A percentile compares a stretch with the other conserved stretches of the same genome.
Conservation (phyloP, 129 eudicot species). For the Escallonia rubra region DNA sequence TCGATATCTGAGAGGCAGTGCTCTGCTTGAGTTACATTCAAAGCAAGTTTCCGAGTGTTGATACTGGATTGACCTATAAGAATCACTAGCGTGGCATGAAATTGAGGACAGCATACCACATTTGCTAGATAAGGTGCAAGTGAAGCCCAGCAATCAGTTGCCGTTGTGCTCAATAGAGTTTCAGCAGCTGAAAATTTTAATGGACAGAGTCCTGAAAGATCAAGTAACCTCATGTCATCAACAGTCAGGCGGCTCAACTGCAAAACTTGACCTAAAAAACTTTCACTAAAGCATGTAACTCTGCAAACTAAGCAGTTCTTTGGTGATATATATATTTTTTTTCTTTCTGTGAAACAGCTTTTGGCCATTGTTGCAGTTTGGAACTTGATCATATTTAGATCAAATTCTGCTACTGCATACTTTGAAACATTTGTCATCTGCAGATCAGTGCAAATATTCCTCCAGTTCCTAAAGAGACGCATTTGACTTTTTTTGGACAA, state of each 20-base stretch:
- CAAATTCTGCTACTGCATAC: neutral
- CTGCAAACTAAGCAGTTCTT: too few relatives aligned
- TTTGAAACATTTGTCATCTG: too few relatives aligned
- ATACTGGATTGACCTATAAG: conserved; percentile 49
- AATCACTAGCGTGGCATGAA: conserved; percentile 43
- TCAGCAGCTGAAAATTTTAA: conserved; percentile 44
- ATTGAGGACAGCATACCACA: conserved; percentile 71
- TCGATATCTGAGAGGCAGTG: conserved; percentile 56
- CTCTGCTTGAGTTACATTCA: conserved; percentile 31
- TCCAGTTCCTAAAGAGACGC: too few relatives aligned
- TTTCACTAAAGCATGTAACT: neutral
- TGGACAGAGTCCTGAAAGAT: conserved; percentile 46
- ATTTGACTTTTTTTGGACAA: too few relatives aligned
- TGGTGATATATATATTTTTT: too few relatives aligned
- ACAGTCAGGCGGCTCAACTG: neutral
- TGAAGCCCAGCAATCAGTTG: conserved; percentile 61
- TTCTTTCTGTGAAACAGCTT: neutral
- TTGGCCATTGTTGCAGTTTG: neutral
- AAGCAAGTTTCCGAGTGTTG: conserved; percentile 18
- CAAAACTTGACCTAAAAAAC: neutral
- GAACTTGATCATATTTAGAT: too few relatives aligned
- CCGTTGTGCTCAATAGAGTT: conserved; percentile 36
- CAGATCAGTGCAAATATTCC: too few relatives aligned
- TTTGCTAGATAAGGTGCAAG: conserved; percentile 65
- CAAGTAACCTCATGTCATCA: neutral